These are phyloP conservation scores for Plantago lanceolata DNA, from an alignment of 305 asterid species.

Conservation along the genomic window DNA sequence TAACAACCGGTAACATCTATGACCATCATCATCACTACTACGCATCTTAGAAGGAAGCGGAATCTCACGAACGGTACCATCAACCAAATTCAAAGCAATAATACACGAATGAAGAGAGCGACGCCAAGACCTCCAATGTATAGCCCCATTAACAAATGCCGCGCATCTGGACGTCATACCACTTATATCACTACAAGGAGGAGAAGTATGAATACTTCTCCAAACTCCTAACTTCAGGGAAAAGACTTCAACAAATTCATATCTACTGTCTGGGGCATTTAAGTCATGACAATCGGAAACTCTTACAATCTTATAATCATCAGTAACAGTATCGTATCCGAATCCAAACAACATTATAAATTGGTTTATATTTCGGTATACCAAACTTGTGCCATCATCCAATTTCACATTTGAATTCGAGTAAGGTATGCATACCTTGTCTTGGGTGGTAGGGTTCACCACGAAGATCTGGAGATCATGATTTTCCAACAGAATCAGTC, in stretches of 20 bases:
- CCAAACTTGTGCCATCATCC: too few relatives aligned
- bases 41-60: conserved; percentile 25
- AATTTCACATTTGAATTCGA: too few relatives aligned
- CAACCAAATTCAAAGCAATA: conserved; percentile 30
- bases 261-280: conserved; percentile 19
- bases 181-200: conserved; percentile 27
- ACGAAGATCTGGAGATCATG: too few relatives aligned
- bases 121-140: conserved; percentile 33
- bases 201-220: conserved; percentile 34
- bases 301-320: conserved; percentile 35
- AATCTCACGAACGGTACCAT: conserved; percentile 28
- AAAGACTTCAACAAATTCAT: conserved; percentile 28
- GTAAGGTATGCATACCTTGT: too few relatives aligned
- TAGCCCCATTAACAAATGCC: conserved; percentile 29
- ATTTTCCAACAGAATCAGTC: too few relatives aligned
- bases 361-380: too few relatives aligned
- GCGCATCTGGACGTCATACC: conserved; percentile 18
- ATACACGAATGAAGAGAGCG: conserved; percentile 19
- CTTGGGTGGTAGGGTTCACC: too few relatives aligned
- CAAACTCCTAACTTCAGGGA: conserved; percentile 27
- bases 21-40: conserved; percentile 14
- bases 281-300: conserved; percentile 5
- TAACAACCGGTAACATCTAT: conserved; percentile 19
- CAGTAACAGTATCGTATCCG: conserved; percentile 29
- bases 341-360: neutral